Conservation (phyloP, 2,329 filamentous ascomycete species). For the Hortaea werneckii region DNA sequence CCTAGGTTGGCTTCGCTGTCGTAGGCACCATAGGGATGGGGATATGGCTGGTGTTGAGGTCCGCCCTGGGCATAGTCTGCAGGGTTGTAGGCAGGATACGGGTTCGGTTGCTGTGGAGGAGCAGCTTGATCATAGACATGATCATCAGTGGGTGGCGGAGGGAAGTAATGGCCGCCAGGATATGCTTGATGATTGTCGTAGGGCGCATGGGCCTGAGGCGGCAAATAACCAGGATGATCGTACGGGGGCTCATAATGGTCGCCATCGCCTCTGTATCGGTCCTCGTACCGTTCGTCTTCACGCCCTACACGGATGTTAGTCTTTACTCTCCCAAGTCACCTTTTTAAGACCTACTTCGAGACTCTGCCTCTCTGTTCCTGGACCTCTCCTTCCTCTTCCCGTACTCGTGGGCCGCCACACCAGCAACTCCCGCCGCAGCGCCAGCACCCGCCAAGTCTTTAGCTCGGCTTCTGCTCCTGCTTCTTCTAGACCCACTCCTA, state of each 20-base stretch:
- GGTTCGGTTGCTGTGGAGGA: slow-evolving; percentile 10
- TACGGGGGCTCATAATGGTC: slow-evolving; percentile 18
- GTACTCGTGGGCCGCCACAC: slow-evolving; percentile 45
- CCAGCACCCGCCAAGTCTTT: slow-evolving; percentile 45
- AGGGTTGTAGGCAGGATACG: slow-evolving; percentile 32
- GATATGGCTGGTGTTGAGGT: slow-evolving; percentile 18
- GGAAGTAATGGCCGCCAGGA: slow-evolving; percentile 38
- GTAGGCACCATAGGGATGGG: slow-evolving; percentile 21
- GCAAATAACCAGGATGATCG: slow-evolving; percentile 18
- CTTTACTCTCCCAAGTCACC: too few species aligned
- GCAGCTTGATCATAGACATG: slow-evolving; percentile 9
- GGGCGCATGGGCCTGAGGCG: slow-evolving; percentile 18
- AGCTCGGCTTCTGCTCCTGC: slow-evolving; percentile 39
- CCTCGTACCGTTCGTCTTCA: slow-evolving; percentile 14
- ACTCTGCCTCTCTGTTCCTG: slow-evolving; percentile 24
- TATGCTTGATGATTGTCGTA: slow-evolving; percentile 24
- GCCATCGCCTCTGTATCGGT: slow-evolving; percentile 11
- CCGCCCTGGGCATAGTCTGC: slow-evolving; percentile 32
- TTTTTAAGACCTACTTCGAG: not conserved
- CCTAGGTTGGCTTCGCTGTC: slow-evolving; percentile 19
- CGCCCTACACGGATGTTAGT: slow-evolving; percentile 5
- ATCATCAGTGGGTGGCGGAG: slow-evolving; percentile 32
- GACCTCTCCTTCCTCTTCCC: slow-evolving; percentile 47
- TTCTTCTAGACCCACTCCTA: slow-evolving; percentile 20
- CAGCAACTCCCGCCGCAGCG: slow-evolving; percentile 48